These are phyloP conservation scores for Coccomyxa sp. DNA, from an alignment of 139 green algal genomes.

Conservation along the genomic window DNA sequence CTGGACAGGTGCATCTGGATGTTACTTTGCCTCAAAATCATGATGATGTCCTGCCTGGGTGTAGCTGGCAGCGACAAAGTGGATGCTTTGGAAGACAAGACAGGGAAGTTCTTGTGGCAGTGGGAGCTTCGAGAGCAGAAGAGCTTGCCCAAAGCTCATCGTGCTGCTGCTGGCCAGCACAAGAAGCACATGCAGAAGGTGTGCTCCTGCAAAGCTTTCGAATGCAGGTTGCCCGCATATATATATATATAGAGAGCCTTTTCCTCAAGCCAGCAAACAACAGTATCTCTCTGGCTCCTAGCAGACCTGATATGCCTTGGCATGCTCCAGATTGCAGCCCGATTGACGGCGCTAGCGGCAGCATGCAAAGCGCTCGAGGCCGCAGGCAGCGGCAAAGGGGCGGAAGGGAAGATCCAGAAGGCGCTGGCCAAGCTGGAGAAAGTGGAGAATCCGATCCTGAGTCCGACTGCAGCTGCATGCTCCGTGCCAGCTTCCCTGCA, in stretches of 20 bases:
- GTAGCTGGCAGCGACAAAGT: conserved; percentile 9
- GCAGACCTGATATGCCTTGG: neutral
- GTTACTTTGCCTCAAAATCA: too few species aligned
- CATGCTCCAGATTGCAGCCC: conserved; percentile 39
- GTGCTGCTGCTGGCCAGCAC: conserved; percentile 15
- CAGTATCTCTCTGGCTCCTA: neutral
- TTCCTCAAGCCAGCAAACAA: neutral
- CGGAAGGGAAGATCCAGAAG: conserved; percentile 32
- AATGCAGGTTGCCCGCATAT: neutral
- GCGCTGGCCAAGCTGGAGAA: conserved; percentile 36
- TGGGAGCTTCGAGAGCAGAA: conserved; percentile 67
- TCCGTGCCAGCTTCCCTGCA: too few species aligned
- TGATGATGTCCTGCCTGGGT: neutral
- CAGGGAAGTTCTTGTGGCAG: conserved; percentile 45
- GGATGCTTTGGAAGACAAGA: conserved; percentile 45
- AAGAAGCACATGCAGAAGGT: conserved; percentile 38
- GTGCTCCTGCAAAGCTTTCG: neutral
- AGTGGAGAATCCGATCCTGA: neutral
- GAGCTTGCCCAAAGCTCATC: conserved; percentile 32
- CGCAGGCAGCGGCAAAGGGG: conserved; percentile 25
- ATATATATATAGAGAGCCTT: neutral
- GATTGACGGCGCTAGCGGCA: conserved; percentile 24
- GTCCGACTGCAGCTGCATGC: too few species aligned
- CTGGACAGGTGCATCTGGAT: too few species aligned
- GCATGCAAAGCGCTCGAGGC: conserved; percentile 22